Evolutionary conservation across 2,329 filamentous ascomycete species (phyloP).

Genomic region (Aspergillus novoparasiticus): DNA sequence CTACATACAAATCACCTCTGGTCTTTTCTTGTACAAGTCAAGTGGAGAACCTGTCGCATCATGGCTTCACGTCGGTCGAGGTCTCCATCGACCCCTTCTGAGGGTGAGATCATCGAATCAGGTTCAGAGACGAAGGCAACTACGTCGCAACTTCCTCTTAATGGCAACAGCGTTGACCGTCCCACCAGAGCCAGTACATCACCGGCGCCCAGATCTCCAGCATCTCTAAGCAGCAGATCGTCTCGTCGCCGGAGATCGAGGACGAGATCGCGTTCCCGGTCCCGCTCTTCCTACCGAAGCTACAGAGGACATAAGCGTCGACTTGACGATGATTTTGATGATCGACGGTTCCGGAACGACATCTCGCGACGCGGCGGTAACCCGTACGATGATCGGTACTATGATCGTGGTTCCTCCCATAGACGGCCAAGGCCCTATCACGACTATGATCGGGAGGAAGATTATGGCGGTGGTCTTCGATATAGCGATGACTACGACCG

Average conservation of each 20-base stretch:
- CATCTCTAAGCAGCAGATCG: conserved; percentile 53
- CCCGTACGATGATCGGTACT: conserved; percentile 42
- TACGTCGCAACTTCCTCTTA: conserved; percentile 72
- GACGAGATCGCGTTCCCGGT: conserved; percentile 38
- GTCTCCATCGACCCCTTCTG: conserved; percentile 70
- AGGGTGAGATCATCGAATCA: conserved; percentile 83
- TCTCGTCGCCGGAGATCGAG: conserved; percentile 63
- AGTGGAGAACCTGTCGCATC: conserved; percentile 15
- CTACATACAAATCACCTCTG: conserved; percentile 3
- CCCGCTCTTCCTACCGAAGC: conserved; percentile 46
- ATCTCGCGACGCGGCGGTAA: conserved; percentile 36
- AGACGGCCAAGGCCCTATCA: conserved; percentile 48
- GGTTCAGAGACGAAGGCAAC: conserved; percentile 79
- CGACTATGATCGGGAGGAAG: conserved; percentile 54
- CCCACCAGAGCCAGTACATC: conserved; percentile 73
- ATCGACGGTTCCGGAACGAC: conserved; percentile 35
- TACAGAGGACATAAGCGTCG: conserved; percentile 46
- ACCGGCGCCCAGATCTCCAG: conserved; percentile 50
- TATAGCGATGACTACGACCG: conserved; percentile 55
- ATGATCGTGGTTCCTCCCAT: conserved; percentile 45
- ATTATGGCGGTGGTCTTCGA: conserved; percentile 42
- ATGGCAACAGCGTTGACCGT: conserved; percentile 88
- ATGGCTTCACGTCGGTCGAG: conserved; percentile 54
- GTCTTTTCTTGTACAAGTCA: not conserved
- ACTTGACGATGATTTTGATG: conserved; percentile 42